Evolutionary conservation across 352 stramenopile species (phyloP).

Genomic region (Phytophthora foliorum): DNA sequence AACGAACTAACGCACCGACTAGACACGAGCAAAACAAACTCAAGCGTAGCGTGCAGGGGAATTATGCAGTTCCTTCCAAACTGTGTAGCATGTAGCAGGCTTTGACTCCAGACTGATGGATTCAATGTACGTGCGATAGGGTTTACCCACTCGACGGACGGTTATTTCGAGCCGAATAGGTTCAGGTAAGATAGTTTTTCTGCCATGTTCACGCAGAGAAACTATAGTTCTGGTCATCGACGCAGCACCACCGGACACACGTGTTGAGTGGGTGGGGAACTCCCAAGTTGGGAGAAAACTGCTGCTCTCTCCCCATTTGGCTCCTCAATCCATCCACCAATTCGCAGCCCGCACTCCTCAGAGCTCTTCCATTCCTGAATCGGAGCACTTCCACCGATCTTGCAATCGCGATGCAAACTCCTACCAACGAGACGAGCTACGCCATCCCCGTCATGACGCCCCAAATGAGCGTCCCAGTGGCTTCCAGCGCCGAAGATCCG

Average conservation of each 20-base stretch:
- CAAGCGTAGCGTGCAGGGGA: no score
- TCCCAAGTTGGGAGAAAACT: constrained; percentile 13
- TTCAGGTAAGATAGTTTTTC: constrained; percentile 30
- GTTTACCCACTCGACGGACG: constrained; percentile 7
- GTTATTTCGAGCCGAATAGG: constrained; percentile 21
- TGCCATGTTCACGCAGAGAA: constrained; percentile 6
- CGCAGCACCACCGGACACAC: constrained; percentile 1
- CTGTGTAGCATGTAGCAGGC: background rate
- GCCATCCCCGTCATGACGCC: constrained; percentile 27
- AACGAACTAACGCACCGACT: no score
- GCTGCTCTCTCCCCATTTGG: constrained; percentile 18
- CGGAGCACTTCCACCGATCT: background rate
- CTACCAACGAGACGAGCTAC: constrained; percentile 32
- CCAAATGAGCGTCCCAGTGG: constrained; percentile 25
- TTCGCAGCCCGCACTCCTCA: constrained; percentile 15
- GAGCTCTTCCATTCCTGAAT: constrained; percentile 1
- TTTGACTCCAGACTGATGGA: background rate
- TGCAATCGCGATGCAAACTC: constrained; percentile 23
- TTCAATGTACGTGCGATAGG: constrained; percentile 13
- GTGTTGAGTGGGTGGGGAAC: constrained; percentile 3
- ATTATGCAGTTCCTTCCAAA: constrained; percentile 11
- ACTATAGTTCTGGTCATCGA: background rate
- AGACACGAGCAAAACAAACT: no score
- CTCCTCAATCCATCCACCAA: constrained; percentile 19
- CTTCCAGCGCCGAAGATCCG: constrained; percentile 3